Evolutionary conservation across 2,329 filamentous ascomycete genomes (phyloP), one percentile per base, ranked within the genome.

Genomic region (Venturia oleaginea): DNA sequence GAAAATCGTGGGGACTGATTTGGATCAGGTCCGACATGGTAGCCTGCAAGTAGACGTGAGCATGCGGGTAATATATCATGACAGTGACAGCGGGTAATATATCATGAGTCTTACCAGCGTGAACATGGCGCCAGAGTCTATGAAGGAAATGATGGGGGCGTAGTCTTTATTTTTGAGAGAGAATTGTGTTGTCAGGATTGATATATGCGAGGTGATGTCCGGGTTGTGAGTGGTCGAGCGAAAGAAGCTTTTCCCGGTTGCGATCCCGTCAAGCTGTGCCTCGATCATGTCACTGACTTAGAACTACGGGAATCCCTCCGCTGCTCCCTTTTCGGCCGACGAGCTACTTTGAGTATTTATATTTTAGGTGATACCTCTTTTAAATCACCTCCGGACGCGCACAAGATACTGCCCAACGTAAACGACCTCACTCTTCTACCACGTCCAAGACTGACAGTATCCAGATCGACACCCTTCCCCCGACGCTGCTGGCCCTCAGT

Each of bases 21-120:
- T 96, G 91, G 69, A 99, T 91, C 70, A 99, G 83, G 80, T 99
- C 94, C 70, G 92, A 88, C 70, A 99, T 87, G 69, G 94, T 96
- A 54, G 92, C 94, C 94, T 96, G 48, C 5, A 19, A 19, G 3
- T 34, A 22, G 30, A 34, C 7, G 30, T 57, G 15, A 57, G 51
- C 19, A 34, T 54, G 6, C 19, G 38, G 24, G 7, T 63, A 7
- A 24, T 34, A 32, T 7, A 37, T 32, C 59, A 19, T 59, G 38
- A 19, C 55, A 24, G 22, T 37, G 59, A 17, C 8, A 3, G 19
- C 4, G 8, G 27, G 11, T 24, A 34, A 15, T 22, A 19, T 19
- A 48, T 22, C 22, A 19, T 17, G 32, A 63, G 8, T 30, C 65
- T 63, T 60, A 65, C 64, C 37, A 66, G 63, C 32, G 62, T 48